A percentile compares a stretch with the other conserved stretches of the same genome.
Conservation (phyloP, 305 asterid genomes). For the Ilex paraguariensis region DNA sequence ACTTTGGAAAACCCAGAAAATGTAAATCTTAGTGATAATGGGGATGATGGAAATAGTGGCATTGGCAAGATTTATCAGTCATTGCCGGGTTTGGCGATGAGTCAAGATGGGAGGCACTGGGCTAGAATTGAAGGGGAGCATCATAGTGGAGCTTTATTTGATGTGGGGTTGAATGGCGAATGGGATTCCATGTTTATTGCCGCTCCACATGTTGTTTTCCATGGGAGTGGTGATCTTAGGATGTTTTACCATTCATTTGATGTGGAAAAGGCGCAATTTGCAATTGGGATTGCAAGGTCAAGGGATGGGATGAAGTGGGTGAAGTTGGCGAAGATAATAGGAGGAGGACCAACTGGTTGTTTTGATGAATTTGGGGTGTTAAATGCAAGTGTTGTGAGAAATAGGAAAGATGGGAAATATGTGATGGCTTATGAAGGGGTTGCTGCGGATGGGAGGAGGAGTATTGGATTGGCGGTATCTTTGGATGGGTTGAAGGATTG, state of each 20-base stretch:
- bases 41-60: conserved; percentile 3
- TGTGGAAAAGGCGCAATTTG: conserved; percentile 31
- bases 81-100: conserved; percentile 89
- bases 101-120: conserved; percentile 94
- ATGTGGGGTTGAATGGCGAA: conserved; percentile 54
- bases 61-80: conserved; percentile 29
- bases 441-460: conserved; percentile 36
- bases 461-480: conserved; percentile 65
- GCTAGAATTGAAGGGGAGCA: conserved; percentile 94
- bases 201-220: conserved; percentile 77
- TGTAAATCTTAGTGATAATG: background rate
- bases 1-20: conserved; percentile 22
- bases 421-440: conserved; percentile 84
- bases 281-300: conserved; percentile 69
- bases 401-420: conserved; percentile 55
- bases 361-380: conserved; percentile 58
- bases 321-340: conserved; percentile 60
- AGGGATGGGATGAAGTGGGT: conserved; percentile 88
- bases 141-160: conserved; percentile 81
- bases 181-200: conserved; percentile 78
- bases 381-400: conserved; percentile 51
- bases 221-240: conserved; percentile 55
- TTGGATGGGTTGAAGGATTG: conserved; percentile 70
- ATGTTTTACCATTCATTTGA: conserved; percentile 87
- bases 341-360: conserved; percentile 36